Evolutionary conservation across 2,329 filamentous ascomycete genomes (phyloP).

Genomic region (Diaporthe ilicicola): DNA sequence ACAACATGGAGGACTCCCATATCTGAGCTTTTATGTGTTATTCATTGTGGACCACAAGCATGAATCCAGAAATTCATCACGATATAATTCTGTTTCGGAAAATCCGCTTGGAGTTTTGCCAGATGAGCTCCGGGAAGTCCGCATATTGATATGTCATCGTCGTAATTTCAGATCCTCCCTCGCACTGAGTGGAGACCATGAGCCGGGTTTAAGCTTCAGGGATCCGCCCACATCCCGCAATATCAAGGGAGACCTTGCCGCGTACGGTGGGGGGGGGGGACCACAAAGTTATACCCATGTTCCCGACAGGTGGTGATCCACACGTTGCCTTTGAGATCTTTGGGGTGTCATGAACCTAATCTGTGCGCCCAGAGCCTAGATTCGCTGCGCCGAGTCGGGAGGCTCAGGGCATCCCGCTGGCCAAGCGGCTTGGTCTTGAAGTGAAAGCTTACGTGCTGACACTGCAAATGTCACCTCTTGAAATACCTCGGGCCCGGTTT

Average conservation of each 20-base stretch:
- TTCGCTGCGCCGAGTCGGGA: background rate
- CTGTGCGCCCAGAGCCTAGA: slow-evolving; percentile 13
- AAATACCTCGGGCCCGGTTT: background rate
- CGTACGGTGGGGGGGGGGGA: background rate
- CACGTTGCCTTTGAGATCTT: background rate
- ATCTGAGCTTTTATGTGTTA: too few relatives aligned
- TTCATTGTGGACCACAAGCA: too few relatives aligned
- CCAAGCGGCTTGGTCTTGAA: slow-evolving; percentile 5
- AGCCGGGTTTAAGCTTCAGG: slow-evolving; percentile 1
- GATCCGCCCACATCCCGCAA: slow-evolving; percentile 16
- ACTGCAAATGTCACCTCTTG: background rate
- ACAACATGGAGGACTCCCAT: too few relatives aligned
- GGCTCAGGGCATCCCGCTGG: background rate
- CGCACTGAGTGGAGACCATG: background rate
- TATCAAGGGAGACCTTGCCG: background rate
- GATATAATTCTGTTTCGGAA: too few relatives aligned
- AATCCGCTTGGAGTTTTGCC: background rate
- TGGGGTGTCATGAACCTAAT: slow-evolving; percentile 11
- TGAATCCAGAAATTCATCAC: too few relatives aligned
- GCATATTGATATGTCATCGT: background rate
- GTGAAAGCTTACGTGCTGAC: slow-evolving; percentile 6
- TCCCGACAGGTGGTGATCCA: background rate
- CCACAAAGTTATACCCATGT: background rate
- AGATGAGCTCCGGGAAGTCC: background rate
- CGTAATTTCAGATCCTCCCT: background rate